Evolutionary conservation across 2,329 filamentous ascomycete genomes (phyloP).

Genomic region (Phaeomoniella chlamydospora): DNA sequence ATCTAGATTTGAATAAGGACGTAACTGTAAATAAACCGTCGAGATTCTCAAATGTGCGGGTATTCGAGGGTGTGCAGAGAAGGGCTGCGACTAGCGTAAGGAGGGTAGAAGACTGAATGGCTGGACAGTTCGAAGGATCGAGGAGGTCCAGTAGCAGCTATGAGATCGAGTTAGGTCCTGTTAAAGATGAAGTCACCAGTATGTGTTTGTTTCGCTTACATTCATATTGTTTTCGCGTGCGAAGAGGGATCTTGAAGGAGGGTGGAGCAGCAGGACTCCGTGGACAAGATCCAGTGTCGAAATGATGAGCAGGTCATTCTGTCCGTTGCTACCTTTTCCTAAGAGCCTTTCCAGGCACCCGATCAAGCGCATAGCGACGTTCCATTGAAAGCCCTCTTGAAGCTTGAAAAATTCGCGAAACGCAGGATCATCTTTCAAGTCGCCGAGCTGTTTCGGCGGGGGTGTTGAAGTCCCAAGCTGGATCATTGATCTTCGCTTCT

Average conservation of each 20-base stretch:
- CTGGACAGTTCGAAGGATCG: constrained; percentile 79
- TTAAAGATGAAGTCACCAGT: too few relatives aligned
- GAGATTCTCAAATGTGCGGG: constrained; percentile 78
- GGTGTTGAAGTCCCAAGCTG: constrained; percentile 22
- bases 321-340: constrained; percentile 64
- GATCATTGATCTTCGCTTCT: constrained; percentile 27
- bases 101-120: constrained; percentile 79
- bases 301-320: constrained; percentile 79
- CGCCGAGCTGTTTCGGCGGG: constrained; percentile 47
- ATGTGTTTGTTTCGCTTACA: too few relatives aligned
- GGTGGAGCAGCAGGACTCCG: constrained; percentile 75
- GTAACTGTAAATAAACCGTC: constrained; percentile 87
- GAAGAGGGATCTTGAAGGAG: constrained; percentile 77
- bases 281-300: constrained; percentile 80
- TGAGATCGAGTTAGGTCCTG: too few relatives aligned
- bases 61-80: constrained; percentile 74
- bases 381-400: constrained; percentile 97
- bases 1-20: constrained; percentile 78
- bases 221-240: constrained; percentile 90
- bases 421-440: constrained; percentile 67
- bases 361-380: constrained; percentile 76
- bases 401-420: constrained; percentile 94
- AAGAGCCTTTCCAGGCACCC: constrained; percentile 75
- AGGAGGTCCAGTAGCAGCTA: constrained; percentile 84
- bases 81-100: constrained; percentile 82